These are phyloP conservation scores for Xylaria sp. DNA, from an alignment of 2,329 filamentous ascomycete species.

Conservation along the genomic window DNA sequence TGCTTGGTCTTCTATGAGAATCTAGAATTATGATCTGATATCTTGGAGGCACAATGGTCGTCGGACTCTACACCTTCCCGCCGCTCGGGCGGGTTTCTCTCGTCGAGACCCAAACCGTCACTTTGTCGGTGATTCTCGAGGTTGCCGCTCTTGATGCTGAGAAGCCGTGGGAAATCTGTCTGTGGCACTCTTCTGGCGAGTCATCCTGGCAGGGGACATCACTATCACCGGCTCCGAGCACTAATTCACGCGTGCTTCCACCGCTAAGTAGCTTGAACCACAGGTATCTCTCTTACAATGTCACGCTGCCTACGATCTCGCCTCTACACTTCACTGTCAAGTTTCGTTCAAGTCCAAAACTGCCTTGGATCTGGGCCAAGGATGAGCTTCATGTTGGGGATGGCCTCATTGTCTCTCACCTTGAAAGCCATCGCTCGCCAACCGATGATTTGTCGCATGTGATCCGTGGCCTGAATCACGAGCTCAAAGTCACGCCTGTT, in stretches of 20 bases:
- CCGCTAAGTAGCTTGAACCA: slow-evolving; percentile 35
- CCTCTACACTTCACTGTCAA: slow-evolving; percentile 64
- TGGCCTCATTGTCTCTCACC: slow-evolving; percentile 54
- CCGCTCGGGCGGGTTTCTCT: slow-evolving; percentile 70
- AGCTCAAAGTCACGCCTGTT: slow-evolving; percentile 49
- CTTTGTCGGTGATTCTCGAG: slow-evolving; percentile 66
- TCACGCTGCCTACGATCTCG: slow-evolving; percentile 42
- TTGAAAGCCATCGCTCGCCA: slow-evolving; percentile 24
- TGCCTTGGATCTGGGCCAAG: slow-evolving; percentile 65
- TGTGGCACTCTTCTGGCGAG: slow-evolving; percentile 65
- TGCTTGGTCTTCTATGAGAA: not conserved
- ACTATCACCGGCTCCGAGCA: slow-evolving; percentile 29
- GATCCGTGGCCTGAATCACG: slow-evolving; percentile 52
- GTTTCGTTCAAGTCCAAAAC: slow-evolving; percentile 49
- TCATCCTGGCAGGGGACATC: slow-evolving; percentile 50
- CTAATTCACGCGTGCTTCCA: slow-evolving; percentile 45
- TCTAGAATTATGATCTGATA: not conserved
- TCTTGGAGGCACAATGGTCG: slow-evolving; percentile 21
- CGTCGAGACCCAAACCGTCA: slow-evolving; percentile 43
- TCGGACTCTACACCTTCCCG: slow-evolving; percentile 54
- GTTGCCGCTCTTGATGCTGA: slow-evolving; percentile 50
- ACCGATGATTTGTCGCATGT: slow-evolving; percentile 45
- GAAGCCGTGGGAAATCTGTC: slow-evolving; percentile 62
- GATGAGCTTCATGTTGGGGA: slow-evolving; percentile 59
- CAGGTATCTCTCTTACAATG: slow-evolving; percentile 49